Percentiles rank a stretch among this genome's conserved stretches.
phyloP scores from a whole-genome alignment of 441 rosid genomes.

The Populus hybrid region DNA sequence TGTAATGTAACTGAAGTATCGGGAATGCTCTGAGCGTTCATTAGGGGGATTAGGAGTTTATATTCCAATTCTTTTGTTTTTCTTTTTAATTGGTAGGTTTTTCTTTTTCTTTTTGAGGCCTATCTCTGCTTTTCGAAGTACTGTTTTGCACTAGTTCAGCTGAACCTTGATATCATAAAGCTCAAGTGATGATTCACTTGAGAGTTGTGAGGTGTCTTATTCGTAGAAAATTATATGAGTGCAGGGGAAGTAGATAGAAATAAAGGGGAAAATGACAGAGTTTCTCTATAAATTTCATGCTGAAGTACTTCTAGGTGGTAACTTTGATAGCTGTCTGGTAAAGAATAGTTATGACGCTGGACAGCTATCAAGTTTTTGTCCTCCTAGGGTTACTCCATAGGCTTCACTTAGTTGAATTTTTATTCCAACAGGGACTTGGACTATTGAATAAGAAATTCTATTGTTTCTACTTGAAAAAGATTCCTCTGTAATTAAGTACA shows the following conservation, averaged over 20 bases:
- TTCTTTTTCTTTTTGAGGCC: background rate
- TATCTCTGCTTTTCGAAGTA: background rate
- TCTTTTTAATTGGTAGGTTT: background rate
- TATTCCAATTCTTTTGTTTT: background rate
- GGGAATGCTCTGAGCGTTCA: background rate
- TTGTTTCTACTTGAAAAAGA: background rate
- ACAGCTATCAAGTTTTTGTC: background rate
- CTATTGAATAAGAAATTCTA: background rate
- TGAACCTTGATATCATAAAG: background rate
- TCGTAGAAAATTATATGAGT: conserved; percentile 5
- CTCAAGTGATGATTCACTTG: background rate
- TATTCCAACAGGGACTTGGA: background rate
- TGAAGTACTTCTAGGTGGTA: background rate
- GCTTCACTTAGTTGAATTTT: background rate
- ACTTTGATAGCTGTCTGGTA: background rate
- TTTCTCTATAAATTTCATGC: background rate
- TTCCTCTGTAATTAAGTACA: background rate
- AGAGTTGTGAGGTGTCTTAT: background rate
- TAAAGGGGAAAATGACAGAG: background rate
- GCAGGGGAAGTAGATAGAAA: background rate
- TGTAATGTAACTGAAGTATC: background rate
- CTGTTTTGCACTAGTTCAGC: background rate
- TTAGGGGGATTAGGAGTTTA: background rate
- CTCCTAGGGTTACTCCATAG: background rate
- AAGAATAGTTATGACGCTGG: background rate